Evolutionary conservation across 1,284 basidiomycete genomes (phyloP).

Genomic region (Gomphus bonarii): DNA sequence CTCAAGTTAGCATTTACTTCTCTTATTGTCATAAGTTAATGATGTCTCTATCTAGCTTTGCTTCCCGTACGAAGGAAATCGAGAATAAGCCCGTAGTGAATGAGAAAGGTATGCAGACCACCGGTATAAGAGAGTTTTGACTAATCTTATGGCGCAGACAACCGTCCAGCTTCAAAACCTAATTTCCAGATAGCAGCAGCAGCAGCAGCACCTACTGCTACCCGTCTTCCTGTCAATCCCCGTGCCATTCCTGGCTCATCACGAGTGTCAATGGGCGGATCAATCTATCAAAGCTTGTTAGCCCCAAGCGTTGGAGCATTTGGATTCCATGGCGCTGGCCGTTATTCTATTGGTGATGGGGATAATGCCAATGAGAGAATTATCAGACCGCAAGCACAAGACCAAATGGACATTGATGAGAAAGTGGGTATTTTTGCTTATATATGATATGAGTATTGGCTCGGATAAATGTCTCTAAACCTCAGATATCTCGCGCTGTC

Average conservation of each 20-base stretch:
- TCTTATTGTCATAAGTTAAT: background rate
- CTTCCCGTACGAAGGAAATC: constrained; percentile 67
- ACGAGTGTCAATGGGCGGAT: constrained; percentile 10
- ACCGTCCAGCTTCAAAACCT: constrained; percentile 40
- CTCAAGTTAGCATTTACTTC: constrained; percentile 47
- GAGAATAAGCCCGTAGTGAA: constrained; percentile 70
- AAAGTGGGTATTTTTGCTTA: constrained; percentile 31
- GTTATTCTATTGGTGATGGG: constrained; percentile 8
- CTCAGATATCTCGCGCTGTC: constrained; percentile 58
- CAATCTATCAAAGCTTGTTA: constrained; percentile 10
- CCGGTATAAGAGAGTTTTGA: background rate
- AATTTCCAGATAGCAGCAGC: constrained; percentile 54
- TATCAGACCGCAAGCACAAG: constrained; percentile 12
- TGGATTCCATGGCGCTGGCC: constrained; percentile 3
- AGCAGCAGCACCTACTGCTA: constrained; percentile 30
- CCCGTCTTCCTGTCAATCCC: constrained; percentile 18
- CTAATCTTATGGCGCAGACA: constrained; percentile 28
- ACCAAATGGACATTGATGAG: constrained; percentile 57
- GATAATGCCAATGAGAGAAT: constrained; percentile 16
- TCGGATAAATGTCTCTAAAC: background rate
- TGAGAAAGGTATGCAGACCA: constrained; percentile 44
- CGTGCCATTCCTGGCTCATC: constrained; percentile 17
- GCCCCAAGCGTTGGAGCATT: constrained; percentile 7
- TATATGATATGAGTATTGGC: background rate
- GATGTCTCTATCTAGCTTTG: constrained; percentile 42